Base-by-base conservation (phyloP, 169 alveolate species). In the Plasmodium fragile region DNA sequence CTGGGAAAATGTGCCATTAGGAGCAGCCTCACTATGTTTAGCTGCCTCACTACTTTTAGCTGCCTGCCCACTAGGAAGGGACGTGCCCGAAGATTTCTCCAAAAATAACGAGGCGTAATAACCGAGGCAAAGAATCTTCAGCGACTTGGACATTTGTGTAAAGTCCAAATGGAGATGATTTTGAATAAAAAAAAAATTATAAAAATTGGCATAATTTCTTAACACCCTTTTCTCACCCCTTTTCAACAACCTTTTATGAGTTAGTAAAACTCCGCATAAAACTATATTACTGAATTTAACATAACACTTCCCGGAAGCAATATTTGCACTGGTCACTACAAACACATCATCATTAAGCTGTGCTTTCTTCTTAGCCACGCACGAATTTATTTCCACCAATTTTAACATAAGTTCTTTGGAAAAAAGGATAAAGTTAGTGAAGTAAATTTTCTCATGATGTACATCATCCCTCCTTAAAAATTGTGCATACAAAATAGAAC, bases 381-480 rank as follows among this genome's bases (percentile, higher is more conserved):
- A n/a, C n/a, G 70, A 30, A 18, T 45, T 13, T 72, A 53, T 83
- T 43, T 41, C n/a, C 45, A 85, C 53, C 69, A 85, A 53, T 85
- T 85, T 85, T 16, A 39, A n/a, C 81, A 85, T 75, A 22, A 85
- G 41, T 85, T 85, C 93, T 77, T 75, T 85, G 30, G 93, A 85
- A 77, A 85, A 75, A 75, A 73, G 41, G 5, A 85, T 41, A 49
- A 85, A 85, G 25, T 77, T 77, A 25, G 36, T 53, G 65, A 85
- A 85, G 53, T 78, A 85, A 8, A 5, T 53, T 73, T 53, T 45
- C 41, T 18, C 43, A n/a, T 73, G 6, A 43, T 78, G 45, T 4
- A 85, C 93, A 30, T 85, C 93, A 16, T 73, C 70, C 69, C 93
- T 85, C 18, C 87, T 52, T 77, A 85, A 53, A 85, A 85, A 85